Base-by-base conservation (phyloP, 2,329 filamentous ascomycete genomes). In the Cladophialophora chaetospira region DNA sequence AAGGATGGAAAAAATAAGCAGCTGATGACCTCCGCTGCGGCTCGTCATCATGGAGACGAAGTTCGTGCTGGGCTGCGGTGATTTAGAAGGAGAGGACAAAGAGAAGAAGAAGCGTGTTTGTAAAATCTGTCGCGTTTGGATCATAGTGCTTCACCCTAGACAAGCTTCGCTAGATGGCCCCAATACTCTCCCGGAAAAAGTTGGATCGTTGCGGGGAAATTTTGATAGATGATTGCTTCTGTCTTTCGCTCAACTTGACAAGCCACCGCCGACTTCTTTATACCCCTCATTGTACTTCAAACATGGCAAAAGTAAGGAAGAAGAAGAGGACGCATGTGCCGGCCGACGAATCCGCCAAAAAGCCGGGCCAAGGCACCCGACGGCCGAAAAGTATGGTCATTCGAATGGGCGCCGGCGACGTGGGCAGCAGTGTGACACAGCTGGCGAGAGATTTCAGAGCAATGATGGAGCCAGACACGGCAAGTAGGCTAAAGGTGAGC, bases 321-420 rank as follows among this genome's bases (percentile, higher is more conserved):
- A 97, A 96, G 79, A 96, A 93, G 82, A 86, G 90, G 72, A 96
- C 92, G 59, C 91, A 96, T 73, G 74, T 87, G 53, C 85, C 87
- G 59, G 83, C 87, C 48, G 81, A 79, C 60, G 83, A 83, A 65
- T 82, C 82, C 50, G 82, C 83, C 66, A 81, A 66, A 67, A 81
- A 82, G 62, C 77, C 80, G 40, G 81, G 83, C 55, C 84, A 86
- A 73, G 82, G 84, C 57, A 79, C 82, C 51, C 84, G 86, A 63
- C 82, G 86, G 49, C 94, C 94, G 29, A 97, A 97, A 81, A 95
- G 88, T 72, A 97, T 99, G 93, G 93, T 99, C 57, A 96, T 99
- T 73, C 89, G 94, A 66, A 92, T 97, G 68, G 94, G 94, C 67
- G 93, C 92, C 66, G 89, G 91, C 68, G 90, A 97, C 71, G 91